A percentile compares a stretch with the other conserved stretches of the same genome.
phyloP scores from a whole-genome alignment of 805 yeast genomes.

The Kluyveromyces dobzhanskii region DNA sequence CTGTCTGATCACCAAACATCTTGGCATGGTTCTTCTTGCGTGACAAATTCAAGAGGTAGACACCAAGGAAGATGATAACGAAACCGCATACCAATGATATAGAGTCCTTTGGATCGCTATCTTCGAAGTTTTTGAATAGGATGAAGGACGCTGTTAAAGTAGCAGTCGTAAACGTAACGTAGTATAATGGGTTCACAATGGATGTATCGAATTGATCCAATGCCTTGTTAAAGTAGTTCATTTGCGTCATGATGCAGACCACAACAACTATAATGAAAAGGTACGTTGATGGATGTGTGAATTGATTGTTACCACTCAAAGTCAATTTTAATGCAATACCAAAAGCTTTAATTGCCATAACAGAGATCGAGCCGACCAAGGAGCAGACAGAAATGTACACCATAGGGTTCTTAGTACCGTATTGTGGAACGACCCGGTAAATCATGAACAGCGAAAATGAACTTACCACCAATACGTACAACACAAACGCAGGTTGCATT shows the following conservation, averaged over 20 bases:
- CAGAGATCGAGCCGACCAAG: conserved; percentile 82
- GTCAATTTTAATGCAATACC: conserved; percentile 87
- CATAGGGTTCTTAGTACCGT: conserved; percentile 79
- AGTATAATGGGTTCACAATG: conserved; percentile 83
- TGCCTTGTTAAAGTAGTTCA: conserved; percentile 92
- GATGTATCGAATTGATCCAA: conserved; percentile 89
- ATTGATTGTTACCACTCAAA: conserved; percentile 77
- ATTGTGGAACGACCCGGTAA: conserved; percentile 70
- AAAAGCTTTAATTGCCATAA: conserved; percentile 87
- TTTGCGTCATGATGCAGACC: conserved; percentile 78
- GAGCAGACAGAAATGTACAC: conserved; percentile 85
- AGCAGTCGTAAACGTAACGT: conserved; percentile 85
- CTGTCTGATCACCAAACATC: conserved; percentile 40
- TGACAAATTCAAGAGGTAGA: conserved; percentile 70
- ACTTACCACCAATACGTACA: conserved; percentile 55
- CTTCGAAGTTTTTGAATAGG: conserved; percentile 78
- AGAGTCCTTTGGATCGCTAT: conserved; percentile 69
- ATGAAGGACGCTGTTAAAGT: conserved; percentile 82
- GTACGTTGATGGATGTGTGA: conserved; percentile 76
- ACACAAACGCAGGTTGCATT: conserved; percentile 63
- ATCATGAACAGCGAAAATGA: conserved; percentile 70
- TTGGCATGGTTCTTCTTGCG: conserved; percentile 49
- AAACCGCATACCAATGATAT: conserved; percentile 80
- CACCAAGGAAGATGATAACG: conserved; percentile 80
- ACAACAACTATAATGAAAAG: conserved; percentile 70